Evolutionary conservation across 345 rosid genomes (phyloP).

Genomic region (Stellera chamaejasme): DNA sequence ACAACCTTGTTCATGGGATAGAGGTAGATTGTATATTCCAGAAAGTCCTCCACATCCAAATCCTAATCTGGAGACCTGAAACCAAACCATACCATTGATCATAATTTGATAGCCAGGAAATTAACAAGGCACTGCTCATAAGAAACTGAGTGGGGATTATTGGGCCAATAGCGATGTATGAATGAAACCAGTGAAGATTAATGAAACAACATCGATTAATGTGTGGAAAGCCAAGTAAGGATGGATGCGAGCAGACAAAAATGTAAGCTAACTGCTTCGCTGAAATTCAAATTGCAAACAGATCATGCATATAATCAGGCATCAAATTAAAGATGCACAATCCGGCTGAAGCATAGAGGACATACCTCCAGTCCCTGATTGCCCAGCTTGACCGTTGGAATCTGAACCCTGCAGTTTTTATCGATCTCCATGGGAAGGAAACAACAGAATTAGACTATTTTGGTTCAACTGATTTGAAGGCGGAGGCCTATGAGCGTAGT

Average conservation of each 20-base stretch:
- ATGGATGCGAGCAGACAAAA: background rate
- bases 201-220: no score
- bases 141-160: no score
- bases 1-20: constrained; percentile 42
- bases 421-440: background rate
- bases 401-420: constrained; percentile 3
- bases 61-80: constrained; percentile 42
- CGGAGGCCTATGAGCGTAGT: no score
- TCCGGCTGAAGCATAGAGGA: constrained; percentile 7
- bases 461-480: no score
- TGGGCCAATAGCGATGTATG: no score
- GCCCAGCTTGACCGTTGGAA: constrained; percentile 33
- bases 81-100: background rate
- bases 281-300: background rate
- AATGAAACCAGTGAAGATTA: no score
- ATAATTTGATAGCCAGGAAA: no score
- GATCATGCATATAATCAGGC: background rate
- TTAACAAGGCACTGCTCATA: no score
- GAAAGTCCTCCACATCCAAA: constrained; percentile 50
- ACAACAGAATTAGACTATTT: no score
- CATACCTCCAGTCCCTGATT: constrained; percentile 35
- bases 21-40: constrained; percentile 31
- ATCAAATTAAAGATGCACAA: no score
- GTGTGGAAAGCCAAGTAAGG: no score
- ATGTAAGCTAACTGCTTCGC: background rate